phyloP scores from a whole-genome alignment of 257 asterid species.

The Gardenia jasminoides region DNA sequence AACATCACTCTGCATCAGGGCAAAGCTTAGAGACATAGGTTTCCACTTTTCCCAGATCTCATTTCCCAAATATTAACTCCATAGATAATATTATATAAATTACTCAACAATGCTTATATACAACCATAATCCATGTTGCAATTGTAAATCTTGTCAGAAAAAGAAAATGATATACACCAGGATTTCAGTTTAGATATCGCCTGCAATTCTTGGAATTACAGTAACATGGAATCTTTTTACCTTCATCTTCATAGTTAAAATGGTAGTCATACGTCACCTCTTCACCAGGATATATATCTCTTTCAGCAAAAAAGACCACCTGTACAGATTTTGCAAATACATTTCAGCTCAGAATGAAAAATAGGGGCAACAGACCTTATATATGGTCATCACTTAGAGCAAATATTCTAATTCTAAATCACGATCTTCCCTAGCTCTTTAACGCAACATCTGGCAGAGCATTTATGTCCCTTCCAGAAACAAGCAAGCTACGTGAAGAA shows the following conservation, averaged over 20 bases:
- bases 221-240: constrained; percentile 52
- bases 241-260: constrained; percentile 69
- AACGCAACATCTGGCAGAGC: neutral
- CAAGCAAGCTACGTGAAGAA: neutral
- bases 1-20: no score
- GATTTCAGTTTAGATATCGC: constrained; percentile 45
- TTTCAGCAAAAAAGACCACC: constrained; percentile 62
- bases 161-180: neutral
- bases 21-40: no score
- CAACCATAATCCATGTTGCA: neutral
- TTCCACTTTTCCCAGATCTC: no score
- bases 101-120: no score
- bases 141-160: neutral
- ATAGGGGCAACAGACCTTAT: neutral
- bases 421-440: neutral
- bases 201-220: constrained; percentile 59
- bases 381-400: neutral
- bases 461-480: neutral
- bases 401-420: neutral
- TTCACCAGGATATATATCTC: constrained; percentile 74
- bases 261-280: constrained; percentile 70
- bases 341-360: neutral
- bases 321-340: constrained; percentile 9
- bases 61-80: no score
- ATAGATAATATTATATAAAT: no score